Conservation (phyloP, 768 basidiomycete species). For the Phlegmacium glaucopus region DNA sequence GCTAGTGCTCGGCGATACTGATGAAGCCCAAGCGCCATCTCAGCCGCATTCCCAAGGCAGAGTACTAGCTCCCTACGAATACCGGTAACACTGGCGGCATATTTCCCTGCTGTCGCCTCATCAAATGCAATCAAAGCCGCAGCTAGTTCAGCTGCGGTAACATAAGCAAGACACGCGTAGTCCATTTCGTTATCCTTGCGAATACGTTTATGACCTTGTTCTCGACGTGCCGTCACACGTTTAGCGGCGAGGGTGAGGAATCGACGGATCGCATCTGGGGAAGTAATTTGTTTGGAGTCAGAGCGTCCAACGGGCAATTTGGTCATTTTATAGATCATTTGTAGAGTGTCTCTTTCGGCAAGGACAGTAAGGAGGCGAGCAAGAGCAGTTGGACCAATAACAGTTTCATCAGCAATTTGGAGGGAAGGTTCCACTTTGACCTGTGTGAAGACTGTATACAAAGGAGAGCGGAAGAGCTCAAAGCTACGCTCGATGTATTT, state of each 20-base stretch:
- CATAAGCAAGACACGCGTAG: conserved; percentile 21
- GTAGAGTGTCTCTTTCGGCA: conserved; percentile 22
- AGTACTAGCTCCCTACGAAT: conserved; percentile 26
- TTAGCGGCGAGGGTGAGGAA: conserved; percentile 19
- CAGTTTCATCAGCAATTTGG: conserved; percentile 19
- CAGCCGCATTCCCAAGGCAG: conserved; percentile 31
- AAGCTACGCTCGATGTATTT: conserved; percentile 11
- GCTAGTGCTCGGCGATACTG: conserved; percentile 20
- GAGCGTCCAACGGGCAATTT: conserved; percentile 18
- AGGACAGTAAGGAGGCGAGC: conserved; percentile 25
- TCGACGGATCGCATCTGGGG: conserved; percentile 17
- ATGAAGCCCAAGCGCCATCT: conserved; percentile 26
- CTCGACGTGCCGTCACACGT: conserved; percentile 14
- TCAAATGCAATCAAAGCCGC: conserved; percentile 28
- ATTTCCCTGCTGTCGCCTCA: conserved; percentile 21
- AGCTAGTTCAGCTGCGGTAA: conserved; percentile 28
- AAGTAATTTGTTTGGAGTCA: conserved; percentile 22
- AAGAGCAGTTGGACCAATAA: conserved; percentile 24
- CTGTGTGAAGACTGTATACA: conserved; percentile 11
- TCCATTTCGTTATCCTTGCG: conserved; percentile 12
- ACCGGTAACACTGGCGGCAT: conserved; percentile 14
- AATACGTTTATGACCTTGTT: conserved; percentile 19
- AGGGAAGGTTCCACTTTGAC: conserved; percentile 13
- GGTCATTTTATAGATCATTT: conserved; percentile 12
- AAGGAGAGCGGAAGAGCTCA: conserved; percentile 19